Conservation (phyloP, 139 green algal genomes). For the Astrephomene gubernaculifera region DNA sequence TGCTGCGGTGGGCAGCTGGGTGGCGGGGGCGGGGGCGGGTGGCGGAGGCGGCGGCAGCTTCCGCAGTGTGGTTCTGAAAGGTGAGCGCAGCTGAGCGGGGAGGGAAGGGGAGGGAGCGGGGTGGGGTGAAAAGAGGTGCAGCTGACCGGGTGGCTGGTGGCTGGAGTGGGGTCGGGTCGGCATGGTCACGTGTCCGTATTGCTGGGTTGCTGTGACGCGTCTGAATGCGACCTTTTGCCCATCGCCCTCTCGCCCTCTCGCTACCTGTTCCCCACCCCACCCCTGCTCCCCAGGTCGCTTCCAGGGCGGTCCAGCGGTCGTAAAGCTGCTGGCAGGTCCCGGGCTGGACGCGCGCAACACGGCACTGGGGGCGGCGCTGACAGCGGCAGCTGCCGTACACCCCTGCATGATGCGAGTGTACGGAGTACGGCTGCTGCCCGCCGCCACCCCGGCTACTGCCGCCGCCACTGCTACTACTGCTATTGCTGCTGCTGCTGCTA, state of each 20-base stretch:
- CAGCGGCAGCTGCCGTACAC: not conserved
- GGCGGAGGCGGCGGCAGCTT: not conserved
- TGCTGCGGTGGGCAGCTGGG: not conserved
- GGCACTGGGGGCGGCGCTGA: not conserved
- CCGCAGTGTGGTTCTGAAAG: slow-evolving; percentile 13
- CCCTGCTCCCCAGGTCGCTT: not conserved
- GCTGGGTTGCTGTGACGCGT: not conserved
- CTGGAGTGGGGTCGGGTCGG: not conserved
- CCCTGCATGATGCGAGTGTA: not conserved
- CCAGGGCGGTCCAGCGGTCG: not conserved
- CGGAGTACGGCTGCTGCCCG: slow-evolving; percentile 18
- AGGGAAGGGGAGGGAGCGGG: not conserved
- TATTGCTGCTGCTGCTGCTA: too few species aligned
- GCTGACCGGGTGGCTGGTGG: not conserved
- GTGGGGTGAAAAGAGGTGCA: not conserved
- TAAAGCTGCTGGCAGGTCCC: slow-evolving; percentile 14
- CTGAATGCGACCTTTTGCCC: not conserved
- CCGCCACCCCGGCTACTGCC: too few species aligned
- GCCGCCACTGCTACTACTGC: too few species aligned
- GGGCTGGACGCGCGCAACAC: not conserved
- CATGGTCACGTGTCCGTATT: not conserved
- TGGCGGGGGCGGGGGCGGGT: not conserved
- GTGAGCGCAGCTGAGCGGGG: not conserved
- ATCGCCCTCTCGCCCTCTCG: not conserved
- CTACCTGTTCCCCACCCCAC: not conserved